These are phyloP conservation scores for Vitis hybrid DNA, from an alignment of 177 flowering plant species.

Conservation along the genomic window DNA sequence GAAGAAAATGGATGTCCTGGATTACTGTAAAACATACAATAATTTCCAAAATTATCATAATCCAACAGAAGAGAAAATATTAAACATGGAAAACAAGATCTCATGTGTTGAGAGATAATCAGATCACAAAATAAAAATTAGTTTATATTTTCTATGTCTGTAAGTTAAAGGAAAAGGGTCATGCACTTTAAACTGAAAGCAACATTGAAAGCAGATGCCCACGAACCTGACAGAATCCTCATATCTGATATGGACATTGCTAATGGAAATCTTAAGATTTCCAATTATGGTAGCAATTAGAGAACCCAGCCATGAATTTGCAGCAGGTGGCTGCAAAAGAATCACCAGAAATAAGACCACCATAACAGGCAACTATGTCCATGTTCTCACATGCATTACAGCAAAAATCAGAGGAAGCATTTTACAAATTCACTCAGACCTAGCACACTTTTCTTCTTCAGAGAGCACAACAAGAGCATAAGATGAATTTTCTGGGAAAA, in stretches of 20 bases:
- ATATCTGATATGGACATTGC: constrained; percentile 97
- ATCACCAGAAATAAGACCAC: constrained; percentile 10
- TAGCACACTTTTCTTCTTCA: not conserved
- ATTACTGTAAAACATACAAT: constrained; percentile 51
- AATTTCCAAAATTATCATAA: not conserved
- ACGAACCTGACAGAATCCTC: constrained; percentile 86
- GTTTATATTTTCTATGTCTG: too few species aligned
- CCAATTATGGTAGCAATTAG: constrained; percentile 90
- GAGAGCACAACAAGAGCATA: not conserved
- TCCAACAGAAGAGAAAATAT: not conserved
- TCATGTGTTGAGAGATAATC: too few species aligned
- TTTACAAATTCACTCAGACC: not conserved
- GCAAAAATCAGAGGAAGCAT: not conserved
- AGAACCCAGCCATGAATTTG: constrained; percentile 97
- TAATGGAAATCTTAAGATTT: constrained; percentile 90
- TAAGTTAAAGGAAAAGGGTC: too few species aligned
- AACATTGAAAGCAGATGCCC: not conserved
- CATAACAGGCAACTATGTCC: not conserved
- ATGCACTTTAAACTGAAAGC: not conserved
- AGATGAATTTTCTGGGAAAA: too few species aligned
- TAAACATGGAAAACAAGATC: not conserved
- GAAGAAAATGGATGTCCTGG: constrained; percentile 86
- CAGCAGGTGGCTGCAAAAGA: constrained; percentile 66
- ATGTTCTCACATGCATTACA: not conserved
- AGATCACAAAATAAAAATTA: too few species aligned